Evolutionary conservation across 768 basidiomycete genomes (phyloP).

Genomic region (Tylopilus sp.): DNA sequence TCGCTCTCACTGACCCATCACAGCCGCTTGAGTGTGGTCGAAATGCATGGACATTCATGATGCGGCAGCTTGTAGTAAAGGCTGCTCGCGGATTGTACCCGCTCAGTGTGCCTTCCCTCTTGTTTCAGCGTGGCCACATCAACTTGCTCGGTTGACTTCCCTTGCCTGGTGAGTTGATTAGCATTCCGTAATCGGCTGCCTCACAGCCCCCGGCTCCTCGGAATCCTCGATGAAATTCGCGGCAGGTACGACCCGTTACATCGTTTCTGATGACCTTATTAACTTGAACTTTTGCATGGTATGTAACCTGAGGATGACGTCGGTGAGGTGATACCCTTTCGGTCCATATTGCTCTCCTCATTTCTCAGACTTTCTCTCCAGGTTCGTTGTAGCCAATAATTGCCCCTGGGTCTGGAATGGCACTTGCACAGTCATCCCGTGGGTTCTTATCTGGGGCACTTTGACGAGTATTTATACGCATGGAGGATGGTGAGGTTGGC

Average conservation of each 20-base stretch:
- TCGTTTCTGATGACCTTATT: constrained; percentile 3
- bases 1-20: neutral
- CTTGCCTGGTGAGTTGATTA: constrained; percentile 1
- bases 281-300: constrained; percentile 12
- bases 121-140: neutral
- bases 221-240: constrained; percentile 6
- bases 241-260: constrained; percentile 8
- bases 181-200: neutral
- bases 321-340: constrained; percentile 7
- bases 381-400: constrained; percentile 3
- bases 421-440: constrained; percentile 5
- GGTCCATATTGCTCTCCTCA: constrained; percentile 12
- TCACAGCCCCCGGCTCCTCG: constrained; percentile 7
- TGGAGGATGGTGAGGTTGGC: neutral
- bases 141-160: neutral
- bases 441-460: constrained; percentile 2
- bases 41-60: neutral
- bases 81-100: constrained; percentile 11
- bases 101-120: constrained; percentile 1
- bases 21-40: neutral
- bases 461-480: constrained; percentile 22
- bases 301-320: neutral
- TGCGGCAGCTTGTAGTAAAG: neutral
- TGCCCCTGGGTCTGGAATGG: neutral
- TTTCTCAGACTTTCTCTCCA: constrained; percentile 11